phyloP scores from a whole-genome alignment of 768 basidiomycete species.

The Russula vinacea region DNA sequence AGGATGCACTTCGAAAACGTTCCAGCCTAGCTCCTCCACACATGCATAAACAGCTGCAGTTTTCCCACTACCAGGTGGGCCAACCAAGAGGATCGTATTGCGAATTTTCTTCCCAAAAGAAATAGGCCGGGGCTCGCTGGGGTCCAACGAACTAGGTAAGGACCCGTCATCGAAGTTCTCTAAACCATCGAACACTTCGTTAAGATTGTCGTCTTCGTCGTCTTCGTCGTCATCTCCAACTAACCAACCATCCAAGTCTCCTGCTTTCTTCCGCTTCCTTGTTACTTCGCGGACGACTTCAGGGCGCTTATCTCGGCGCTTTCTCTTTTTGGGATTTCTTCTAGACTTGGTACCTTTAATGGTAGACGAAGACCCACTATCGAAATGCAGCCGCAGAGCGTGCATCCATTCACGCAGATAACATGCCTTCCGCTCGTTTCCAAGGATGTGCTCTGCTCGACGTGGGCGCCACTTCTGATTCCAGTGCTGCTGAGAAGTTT shows the following conservation, averaged over 20 bases:
- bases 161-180: conserved; percentile 10
- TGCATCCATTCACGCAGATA: conserved; percentile 78
- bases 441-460: conserved; percentile 69
- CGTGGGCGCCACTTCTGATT: conserved; percentile 71
- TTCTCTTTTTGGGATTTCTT: conserved; percentile 17
- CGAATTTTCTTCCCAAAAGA: conserved; percentile 53
- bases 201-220: conserved; percentile 12
- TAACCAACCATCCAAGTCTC: conserved; percentile 25
- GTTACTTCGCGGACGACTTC: conserved; percentile 29
- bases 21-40: conserved; percentile 91
- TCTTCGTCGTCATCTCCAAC: conserved; percentile 25
- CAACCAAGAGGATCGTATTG: conserved; percentile 83
- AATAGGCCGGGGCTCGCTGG: conserved; percentile 18
- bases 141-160: conserved; percentile 8
- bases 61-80: conserved; percentile 85
- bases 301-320: conserved; percentile 21
- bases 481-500: conserved; percentile 53
- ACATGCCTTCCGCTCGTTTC: conserved; percentile 65
- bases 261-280: conserved; percentile 24
- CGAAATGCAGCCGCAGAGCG: conserved; percentile 61
- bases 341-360: conserved; percentile 16
- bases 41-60: conserved; percentile 92
- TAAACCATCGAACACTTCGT: neutral
- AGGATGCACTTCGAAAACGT: conserved; percentile 94
- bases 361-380: conserved; percentile 29